phyloP scores from a whole-genome alignment of 768 basidiomycete genomes.

The Russula ochroleuca region DNA sequence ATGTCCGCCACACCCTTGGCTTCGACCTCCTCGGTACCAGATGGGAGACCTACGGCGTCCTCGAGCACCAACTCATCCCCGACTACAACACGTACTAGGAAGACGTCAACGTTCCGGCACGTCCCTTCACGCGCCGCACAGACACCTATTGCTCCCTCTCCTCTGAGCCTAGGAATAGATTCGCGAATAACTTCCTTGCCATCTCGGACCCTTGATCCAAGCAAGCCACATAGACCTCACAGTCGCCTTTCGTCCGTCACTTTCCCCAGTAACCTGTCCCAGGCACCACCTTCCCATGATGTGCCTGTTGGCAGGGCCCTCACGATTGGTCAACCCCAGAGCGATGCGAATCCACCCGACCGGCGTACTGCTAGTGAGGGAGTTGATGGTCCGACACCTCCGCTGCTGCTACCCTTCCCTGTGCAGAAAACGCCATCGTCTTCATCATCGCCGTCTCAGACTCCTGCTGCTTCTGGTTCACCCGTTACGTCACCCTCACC shows the following conservation, averaged over 20 bases:
- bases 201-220: slow-evolving; percentile 25
- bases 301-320: background rate
- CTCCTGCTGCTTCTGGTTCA: slow-evolving; percentile 23
- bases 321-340: background rate
- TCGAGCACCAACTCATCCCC: slow-evolving; percentile 11
- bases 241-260: slow-evolving; percentile 27
- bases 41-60: background rate
- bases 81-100: slow-evolving; percentile 31
- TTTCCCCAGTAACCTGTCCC: slow-evolving; percentile 12
- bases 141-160: slow-evolving; percentile 34
- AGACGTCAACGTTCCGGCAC: slow-evolving; percentile 51
- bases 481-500: slow-evolving; percentile 29
- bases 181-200: slow-evolving; percentile 26
- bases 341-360: slow-evolving; percentile 2
- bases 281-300: slow-evolving; percentile 9
- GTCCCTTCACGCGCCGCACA: slow-evolving; percentile 39
- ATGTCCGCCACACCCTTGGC: background rate
- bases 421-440: slow-evolving; percentile 14
- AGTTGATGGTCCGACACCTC: background rate
- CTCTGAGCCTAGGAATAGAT: slow-evolving; percentile 36
- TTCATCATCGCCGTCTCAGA: slow-evolving; percentile 27
- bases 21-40: slow-evolving; percentile 1
- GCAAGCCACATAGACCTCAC: slow-evolving; percentile 19
- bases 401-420: slow-evolving; percentile 3
- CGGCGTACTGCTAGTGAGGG: background rate